A percentile compares a stretch with the other conserved stretches of the same genome.
Evolutionary conservation across 1,139 yeast genomes (phyloP).

Genomic region (Groenewaldozyma auringiensis): DNA sequence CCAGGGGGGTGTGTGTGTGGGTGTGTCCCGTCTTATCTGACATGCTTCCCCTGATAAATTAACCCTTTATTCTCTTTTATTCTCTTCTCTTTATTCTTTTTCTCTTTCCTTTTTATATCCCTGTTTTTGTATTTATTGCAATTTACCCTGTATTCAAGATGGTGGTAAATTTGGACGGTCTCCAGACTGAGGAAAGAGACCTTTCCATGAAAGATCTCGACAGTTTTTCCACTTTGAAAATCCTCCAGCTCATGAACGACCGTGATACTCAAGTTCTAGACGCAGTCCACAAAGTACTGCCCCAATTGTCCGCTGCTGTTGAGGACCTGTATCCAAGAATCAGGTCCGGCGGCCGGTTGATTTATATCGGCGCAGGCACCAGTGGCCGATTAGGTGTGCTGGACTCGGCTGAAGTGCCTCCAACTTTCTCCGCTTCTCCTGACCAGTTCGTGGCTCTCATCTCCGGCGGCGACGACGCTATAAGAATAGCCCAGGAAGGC

Average conservation of each 20-base stretch:
- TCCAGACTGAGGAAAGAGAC: constrained; percentile 24
- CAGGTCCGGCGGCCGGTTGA: constrained; percentile 23
- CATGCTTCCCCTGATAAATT: no score
- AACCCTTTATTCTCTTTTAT: no score
- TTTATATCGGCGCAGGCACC: constrained; percentile 30
- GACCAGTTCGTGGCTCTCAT: constrained; percentile 27
- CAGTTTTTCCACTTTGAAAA: constrained; percentile 16
- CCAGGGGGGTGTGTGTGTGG: no score
- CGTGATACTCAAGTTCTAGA: constrained; percentile 21
- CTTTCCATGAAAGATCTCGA: constrained; percentile 19
- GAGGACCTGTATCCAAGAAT: constrained; percentile 25
- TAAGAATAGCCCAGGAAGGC: constrained; percentile 27
- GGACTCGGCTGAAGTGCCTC: constrained; percentile 31
- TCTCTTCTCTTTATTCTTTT: no score
- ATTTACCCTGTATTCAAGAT: not conserved
- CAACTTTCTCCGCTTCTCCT: constrained; percentile 28
- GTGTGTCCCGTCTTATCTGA: no score
- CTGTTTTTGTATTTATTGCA: not conserved
- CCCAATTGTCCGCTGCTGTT: constrained; percentile 21
- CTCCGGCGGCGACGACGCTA: constrained; percentile 29
- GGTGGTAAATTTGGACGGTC: constrained; percentile 11
- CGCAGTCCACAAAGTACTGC: constrained; percentile 18
- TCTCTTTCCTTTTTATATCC: no score
- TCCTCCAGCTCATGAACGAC: constrained; percentile 22
- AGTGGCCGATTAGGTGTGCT: constrained; percentile 27